Evolutionary conservation across 208 protist species (phyloP).

Genomic region (Tritrichomonas musculus): DNA sequence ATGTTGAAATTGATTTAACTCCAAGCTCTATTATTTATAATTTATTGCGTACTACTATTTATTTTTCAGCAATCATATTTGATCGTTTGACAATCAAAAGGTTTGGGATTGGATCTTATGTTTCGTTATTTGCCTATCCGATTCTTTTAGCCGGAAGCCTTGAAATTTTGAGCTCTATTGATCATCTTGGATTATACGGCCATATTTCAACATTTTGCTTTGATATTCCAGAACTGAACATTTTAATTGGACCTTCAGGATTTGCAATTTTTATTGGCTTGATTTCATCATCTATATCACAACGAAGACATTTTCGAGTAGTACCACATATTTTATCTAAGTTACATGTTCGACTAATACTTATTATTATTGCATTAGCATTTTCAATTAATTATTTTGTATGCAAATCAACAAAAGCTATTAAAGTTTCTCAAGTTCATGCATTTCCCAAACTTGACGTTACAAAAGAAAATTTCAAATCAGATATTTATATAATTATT

Average conservation of each 20-base stretch:
- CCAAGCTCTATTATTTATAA: background rate
- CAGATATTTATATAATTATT: background rate
- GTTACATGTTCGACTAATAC: background rate
- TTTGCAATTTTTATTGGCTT: background rate
- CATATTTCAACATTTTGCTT: background rate
- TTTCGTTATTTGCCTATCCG: background rate
- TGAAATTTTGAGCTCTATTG: background rate
- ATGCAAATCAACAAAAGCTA: no score
- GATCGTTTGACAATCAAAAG: background rate
- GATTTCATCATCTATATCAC: background rate
- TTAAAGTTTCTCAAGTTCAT: background rate
- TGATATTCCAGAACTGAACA: background rate
- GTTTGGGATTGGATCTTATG: background rate
- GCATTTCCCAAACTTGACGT: background rate
- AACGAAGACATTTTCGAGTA: background rate
- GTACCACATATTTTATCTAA: background rate
- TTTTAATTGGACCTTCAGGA: background rate
- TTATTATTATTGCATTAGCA: background rate
- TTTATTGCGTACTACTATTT: background rate
- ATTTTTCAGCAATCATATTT: background rate
- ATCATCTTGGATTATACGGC: background rate
- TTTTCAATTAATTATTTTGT: background rate
- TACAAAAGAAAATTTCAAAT: background rate
- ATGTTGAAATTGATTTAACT: background rate
- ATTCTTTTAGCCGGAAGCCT: background rate